These are phyloP conservation scores for Penicillium sp. DNA, from an alignment of 2,329 filamentous ascomycete genomes.

Conservation along the genomic window DNA sequence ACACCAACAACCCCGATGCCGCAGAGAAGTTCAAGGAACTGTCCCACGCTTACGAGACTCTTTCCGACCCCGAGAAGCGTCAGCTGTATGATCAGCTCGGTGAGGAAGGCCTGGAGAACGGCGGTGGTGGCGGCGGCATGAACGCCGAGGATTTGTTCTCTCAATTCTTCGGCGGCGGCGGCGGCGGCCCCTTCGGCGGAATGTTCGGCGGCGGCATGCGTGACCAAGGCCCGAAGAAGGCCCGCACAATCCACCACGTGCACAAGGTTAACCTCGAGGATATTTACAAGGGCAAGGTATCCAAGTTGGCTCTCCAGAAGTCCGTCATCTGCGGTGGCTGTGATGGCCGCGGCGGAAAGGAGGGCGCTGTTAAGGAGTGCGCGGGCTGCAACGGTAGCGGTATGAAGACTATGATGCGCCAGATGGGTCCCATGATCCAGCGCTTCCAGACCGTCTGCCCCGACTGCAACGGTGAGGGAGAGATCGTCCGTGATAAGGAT, in stretches of 20 bases:
- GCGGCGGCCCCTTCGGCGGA: slow-evolving; percentile 65
- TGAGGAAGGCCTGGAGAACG: slow-evolving; percentile 87
- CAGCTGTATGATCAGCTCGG: slow-evolving; percentile 95
- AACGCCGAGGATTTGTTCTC: slow-evolving; percentile 94
- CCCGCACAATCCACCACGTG: slow-evolving; percentile 94
- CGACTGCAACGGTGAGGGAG: slow-evolving; percentile 95
- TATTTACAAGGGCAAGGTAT: slow-evolving; percentile 96
- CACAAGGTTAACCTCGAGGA: slow-evolving; percentile 98
- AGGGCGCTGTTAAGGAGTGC: slow-evolving; percentile 94
- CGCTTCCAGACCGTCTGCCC: slow-evolving; percentile 99
- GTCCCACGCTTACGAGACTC: slow-evolving; percentile 90
- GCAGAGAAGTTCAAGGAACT: slow-evolving; percentile 99
- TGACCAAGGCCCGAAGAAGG: slow-evolving; percentile 81
- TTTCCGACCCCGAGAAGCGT: slow-evolving; percentile 90
- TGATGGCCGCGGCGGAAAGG: slow-evolving; percentile 91
- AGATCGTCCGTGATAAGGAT: slow-evolving; percentile 95
- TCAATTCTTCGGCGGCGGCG: slow-evolving; percentile 86
- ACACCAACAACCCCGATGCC: slow-evolving; percentile 85
- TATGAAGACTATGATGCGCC: slow-evolving; percentile 99
- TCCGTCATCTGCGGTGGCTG: slow-evolving; percentile 96
- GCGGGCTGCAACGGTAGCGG: slow-evolving; percentile 86
- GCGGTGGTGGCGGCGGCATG: slow-evolving; percentile 82
- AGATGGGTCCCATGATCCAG: slow-evolving; percentile 99
- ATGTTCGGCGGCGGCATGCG: slow-evolving; percentile 80
- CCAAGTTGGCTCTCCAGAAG: slow-evolving; percentile 94